Base-by-base conservation (phyloP, 352 stramenopile species). In the Globisporangium nagaii region DNA sequence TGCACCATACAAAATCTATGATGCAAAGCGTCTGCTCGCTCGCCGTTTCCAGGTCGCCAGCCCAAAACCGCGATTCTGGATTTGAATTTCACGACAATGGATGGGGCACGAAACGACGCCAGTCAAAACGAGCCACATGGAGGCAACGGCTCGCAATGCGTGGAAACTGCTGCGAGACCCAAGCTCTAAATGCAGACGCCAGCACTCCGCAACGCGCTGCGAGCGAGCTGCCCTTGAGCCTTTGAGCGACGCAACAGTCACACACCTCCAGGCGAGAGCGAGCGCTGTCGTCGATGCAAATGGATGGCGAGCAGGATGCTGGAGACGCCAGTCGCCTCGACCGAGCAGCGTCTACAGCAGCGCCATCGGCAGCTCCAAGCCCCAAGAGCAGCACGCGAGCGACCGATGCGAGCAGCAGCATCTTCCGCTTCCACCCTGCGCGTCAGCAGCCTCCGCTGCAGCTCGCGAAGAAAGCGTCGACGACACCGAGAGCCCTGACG, bases 391-490 rank as follows among this genome's bases (percentile, higher is more conserved):
- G n/a, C n/a, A n/a, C n/a, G n/a, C n/a, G n/a, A n/a, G n/a, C n/a
- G n/a, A n/a, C n/a, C n/a, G n/a, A n/a, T n/a, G n/a, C n/a, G n/a
- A 45, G 3, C 24, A 7, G 30, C 35, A 59, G 50, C 41, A 73
- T 79, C 22, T 80, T 73, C 57, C 58, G 69, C 65, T 78, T 84
- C 36, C 62, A 69, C 13, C 55, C 69, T 1, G 42, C 59, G 27
- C n/a, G n/a, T n/a, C 31, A 62, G 24, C 66, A 71, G 12, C n/a
- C n/a, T n/a, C n/a, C n/a, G n/a, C n/a, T n/a, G n/a, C 10, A 43
- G 37, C 19, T 47, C 24, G 24, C 40, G 13, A 75, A 72, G 63
- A 54, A 62, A 25, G 35, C n/a, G 4, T 43, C 44, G 45, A 54
- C 41, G 45, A 54, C 41, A 4, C 45, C 52, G 24, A 49, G 27